A percentile compares a stretch with the other conserved stretches of the same genome.
Evolutionary conservation across 257 asterid species (phyloP).

Genomic region (Eucommia ulmoides): DNA sequence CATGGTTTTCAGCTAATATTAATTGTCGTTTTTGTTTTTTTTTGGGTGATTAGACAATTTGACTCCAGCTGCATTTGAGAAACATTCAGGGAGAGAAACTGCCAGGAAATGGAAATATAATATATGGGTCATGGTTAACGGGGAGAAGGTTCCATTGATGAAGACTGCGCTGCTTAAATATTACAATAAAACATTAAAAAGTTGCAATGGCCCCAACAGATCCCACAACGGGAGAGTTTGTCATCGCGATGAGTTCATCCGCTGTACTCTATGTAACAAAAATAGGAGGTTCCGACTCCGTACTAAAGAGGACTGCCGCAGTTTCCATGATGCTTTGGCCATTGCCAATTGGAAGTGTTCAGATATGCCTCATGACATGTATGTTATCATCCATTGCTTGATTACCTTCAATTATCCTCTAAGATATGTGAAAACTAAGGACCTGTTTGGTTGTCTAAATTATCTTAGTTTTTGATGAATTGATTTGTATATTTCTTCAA

Average conservation of each 20-base stretch:
- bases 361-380: constrained; percentile 35
- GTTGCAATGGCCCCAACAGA: constrained; percentile 24
- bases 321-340: constrained; percentile 36
- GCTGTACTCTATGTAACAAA: constrained; percentile 31
- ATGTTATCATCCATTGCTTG: too few relatives aligned
- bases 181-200: constrained; percentile 32
- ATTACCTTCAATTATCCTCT: too few relatives aligned
- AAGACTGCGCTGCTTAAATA: constrained; percentile 40
- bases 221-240: constrained; percentile 20
- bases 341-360: constrained; percentile 36
- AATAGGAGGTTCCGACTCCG: constrained; percentile 43
- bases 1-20: neutral
- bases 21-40: neutral
- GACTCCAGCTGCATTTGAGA: constrained; percentile 50
- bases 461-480: too few relatives aligned
- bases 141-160: constrained; percentile 42
- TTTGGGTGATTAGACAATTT: constrained; percentile 26
- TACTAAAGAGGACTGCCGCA: constrained; percentile 35
- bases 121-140: constrained; percentile 37
- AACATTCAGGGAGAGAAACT: constrained; percentile 49
- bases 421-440: too few relatives aligned
- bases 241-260: constrained; percentile 40
- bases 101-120: constrained; percentile 52
- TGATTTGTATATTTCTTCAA: too few relatives aligned
- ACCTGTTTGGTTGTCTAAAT: too few relatives aligned